Evolutionary conservation across 2,329 filamentous ascomycete species (phyloP).

Genomic region (Raffaelea arxii): DNA sequence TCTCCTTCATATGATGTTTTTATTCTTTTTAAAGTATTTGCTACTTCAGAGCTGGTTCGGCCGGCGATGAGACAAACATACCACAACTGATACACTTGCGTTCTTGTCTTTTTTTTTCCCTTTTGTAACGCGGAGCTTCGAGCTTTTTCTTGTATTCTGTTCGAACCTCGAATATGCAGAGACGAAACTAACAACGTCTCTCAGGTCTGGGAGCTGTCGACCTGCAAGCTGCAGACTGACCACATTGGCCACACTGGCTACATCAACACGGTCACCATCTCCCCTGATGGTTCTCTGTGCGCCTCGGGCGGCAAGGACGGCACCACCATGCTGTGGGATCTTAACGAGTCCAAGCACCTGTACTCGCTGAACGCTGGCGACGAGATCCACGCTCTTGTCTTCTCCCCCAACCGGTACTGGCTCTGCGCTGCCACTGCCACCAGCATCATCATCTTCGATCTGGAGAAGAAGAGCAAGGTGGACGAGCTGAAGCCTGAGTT

Average conservation of each 20-base stretch:
- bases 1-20: conserved; percentile 73
- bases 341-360: conserved; percentile 99
- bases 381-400: conserved; percentile 99
- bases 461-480: conserved; percentile 99
- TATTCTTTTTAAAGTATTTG: conserved; percentile 88
- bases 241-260: conserved; percentile 99
- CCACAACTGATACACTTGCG: conserved; percentile 63
- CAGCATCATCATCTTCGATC: conserved; percentile 99
- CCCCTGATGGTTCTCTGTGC: conserved; percentile 96
- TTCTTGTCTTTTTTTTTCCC: conserved; percentile 3
- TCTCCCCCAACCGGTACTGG: conserved; percentile 99
- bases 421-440: conserved; percentile 94
- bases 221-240: conserved; percentile 99
- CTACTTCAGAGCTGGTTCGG: conserved; percentile 96
- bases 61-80: conserved; percentile 81
- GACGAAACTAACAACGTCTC: neutral
- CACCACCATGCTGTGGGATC: conserved; percentile 99
- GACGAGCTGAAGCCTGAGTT: conserved; percentile 99
- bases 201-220: conserved; percentile 98
- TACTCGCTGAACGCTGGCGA: conserved; percentile 99
- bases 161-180: neutral
- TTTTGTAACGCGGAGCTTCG: no score
- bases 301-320: conserved; percentile 99
- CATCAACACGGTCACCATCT: conserved; percentile 99
- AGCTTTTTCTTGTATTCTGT: neutral